Evolutionary conservation across 805 yeast species (phyloP), one percentile per base, ranked within the genome.

Genomic region (Wickerhamomyces ciferrii): DNA sequence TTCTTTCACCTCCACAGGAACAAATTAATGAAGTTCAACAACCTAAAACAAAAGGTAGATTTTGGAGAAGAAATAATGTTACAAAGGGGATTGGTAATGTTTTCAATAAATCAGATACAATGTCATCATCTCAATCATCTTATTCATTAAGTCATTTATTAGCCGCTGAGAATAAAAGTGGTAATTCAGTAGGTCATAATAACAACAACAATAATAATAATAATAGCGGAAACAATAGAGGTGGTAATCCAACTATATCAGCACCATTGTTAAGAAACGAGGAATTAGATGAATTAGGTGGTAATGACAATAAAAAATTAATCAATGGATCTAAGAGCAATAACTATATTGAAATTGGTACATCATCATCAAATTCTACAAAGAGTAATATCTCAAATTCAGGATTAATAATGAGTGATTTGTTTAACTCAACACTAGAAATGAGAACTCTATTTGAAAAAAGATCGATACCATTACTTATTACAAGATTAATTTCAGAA

Each of bases 401-500:
- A 17, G 24, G 43, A 3, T 19, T 41, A 40, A 52, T 51, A 10
- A 55, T 51, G 55, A 52, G 59, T 52, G 51, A 59, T 56, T 42
- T 59, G 51, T 50, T 58, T 54, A 48, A 56, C 32, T 71, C 81
- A 10, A 73, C 89, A 1, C 71, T 92, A 44, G 84, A 81, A 48
- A 71, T 75, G 45, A 72, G 96, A 44, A 75, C 87, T 14, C 67
- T 68, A 15, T 72, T 66, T 53, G 99, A 92, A 59, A 72, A 75
- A 15, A 70, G 76, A 27, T 53, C 61, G 11, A 74, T 88, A 11
- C 99, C 99, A 13, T 65, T 78, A 53, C 76, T 94, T 25, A 75
- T 94, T 11, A 70, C 83, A 13, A 72, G 79, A 47, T 88, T 97
- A 66, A 66, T 90, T 6, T 69, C 72, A 21, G 94, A 84, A 55